Base-by-base conservation (phyloP, 2,329 filamentous ascomycete genomes). In the Penicillium sp. region DNA sequence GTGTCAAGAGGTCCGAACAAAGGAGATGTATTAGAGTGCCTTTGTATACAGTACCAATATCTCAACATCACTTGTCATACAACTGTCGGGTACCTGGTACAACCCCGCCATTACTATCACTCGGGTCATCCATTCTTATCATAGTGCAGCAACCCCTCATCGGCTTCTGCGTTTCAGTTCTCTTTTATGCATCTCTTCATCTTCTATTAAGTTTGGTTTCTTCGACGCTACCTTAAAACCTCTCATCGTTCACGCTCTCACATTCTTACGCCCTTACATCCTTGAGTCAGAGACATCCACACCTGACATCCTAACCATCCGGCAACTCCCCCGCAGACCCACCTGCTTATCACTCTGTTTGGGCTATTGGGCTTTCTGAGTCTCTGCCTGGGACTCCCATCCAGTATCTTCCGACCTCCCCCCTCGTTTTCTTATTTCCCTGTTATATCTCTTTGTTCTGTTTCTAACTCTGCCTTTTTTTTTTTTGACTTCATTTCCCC, bases 101-200 rank as follows among this genome's bases (percentile, higher is more conserved):
- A 42, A 32, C 53, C 53, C 53, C 53, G 36, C 53, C 36, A 55
- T 55, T 32, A 43, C 30, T 52, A 42, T 44, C 41, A 35, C 30
- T 42, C 43, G 48, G 48, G 23, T 56, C 53, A 53, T 56, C 41
- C 41, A 51, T 47, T 47, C 49, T 53, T 53, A 52, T 52, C 53
- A 36, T 27, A 30, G 38, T 29, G 27, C 8, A 32, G n/a, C 18
- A 16, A 10, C 43, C 23, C 16, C 38, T 42, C 26, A 11, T 10
- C 26, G 36, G 8, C 32, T 19, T 27, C 19, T 10, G 40, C 18
- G 8, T 50, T 44, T 44, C 51, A 43, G 16, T 44, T 44, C 26
- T 26, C 39, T 44, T 50, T 34, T 16, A 38, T 26, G 6, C 23
- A 23, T 18, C 26, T 30, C 44, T 36, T 43, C 32, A 9, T 38